Evolutionary conservation across 495 filamentous ascomycete genomes (phyloP).

Genomic region (Xeromyces bisporus): DNA sequence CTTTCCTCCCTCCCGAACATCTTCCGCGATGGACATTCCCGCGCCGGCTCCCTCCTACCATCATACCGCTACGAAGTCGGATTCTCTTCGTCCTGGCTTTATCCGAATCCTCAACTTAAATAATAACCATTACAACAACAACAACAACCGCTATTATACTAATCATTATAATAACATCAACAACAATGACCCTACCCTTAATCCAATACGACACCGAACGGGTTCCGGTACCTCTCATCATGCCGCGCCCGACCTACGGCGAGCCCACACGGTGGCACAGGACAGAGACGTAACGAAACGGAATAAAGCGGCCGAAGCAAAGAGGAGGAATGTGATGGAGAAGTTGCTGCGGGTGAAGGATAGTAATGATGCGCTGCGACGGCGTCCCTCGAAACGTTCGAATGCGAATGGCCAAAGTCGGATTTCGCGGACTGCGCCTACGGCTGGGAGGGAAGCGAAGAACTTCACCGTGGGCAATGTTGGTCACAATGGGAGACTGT

Average conservation of each 20-base stretch:
- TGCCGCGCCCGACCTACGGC: constrained; percentile 16
- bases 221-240: no score
- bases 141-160: no score
- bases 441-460: constrained; percentile 36
- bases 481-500: constrained; percentile 84
- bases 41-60: no score
- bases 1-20: not conserved
- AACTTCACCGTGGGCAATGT: constrained; percentile 92
- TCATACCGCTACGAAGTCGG: no score
- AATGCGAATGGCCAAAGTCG: constrained; percentile 17
- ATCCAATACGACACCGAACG: no score
- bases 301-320: constrained; percentile 16
- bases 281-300: constrained; percentile 16
- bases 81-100: no score
- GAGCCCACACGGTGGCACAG: constrained; percentile 29
- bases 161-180: no score
- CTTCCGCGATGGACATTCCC: not conserved
- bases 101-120: no score
- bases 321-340: constrained; percentile 14
- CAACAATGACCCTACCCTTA: no score
- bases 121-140: no score
- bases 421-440: constrained; percentile 16
- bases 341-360: constrained; percentile 27
- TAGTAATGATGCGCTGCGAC: constrained; percentile 30
- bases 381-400: constrained; percentile 23